Evolutionary conservation across 2,329 filamentous ascomycete species (phyloP), one percentile per base, ranked within the genome.

Genomic region (Paecilomyces sp.): DNA sequence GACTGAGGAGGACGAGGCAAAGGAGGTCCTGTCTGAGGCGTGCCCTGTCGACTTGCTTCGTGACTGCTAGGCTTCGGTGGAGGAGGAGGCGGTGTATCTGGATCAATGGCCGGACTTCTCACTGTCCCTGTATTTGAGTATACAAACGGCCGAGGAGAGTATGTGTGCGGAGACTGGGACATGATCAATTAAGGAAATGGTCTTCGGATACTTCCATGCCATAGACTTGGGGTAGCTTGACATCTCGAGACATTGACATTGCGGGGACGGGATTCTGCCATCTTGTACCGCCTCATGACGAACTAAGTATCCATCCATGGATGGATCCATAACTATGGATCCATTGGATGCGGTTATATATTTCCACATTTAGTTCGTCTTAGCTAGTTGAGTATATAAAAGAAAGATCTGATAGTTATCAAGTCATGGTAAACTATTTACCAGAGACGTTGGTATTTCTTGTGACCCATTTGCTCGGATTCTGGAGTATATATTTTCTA

Each of bases 41-140:
- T 90, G 67, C 83, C 83, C 63, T 85, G 81, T 62, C 87, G 85
- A 73, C 85, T 90, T 57, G 83, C 77, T 64, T 90, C 88, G 71
- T 88, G 87, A 73, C 84, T 88, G 66, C 79, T 82, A 15, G 88
- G 86, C 71, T 91, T 91, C 0, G 89, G 89, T 1, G 89, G 88
- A 15, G 87, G 88, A 8, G 86, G 82, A 0, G 89, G 89, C 28
- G 88, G 88, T 12, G 81, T 80, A 52, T 82, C 79, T 4, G 81
- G 74, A 60, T 82, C 80, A 61, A 80, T 75, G 54, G 60, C 64
- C 30, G 66, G 57, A 55, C 69, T 70, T 57, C 67, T 63, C 13
- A 61, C 58, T 41, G 65, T 41, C 11, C 63, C 58, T 34, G 55
- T 47, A 18, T 63, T 60, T 18, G 66, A 66, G 51, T 69, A 66